Evolutionary conservation across 2,329 filamentous ascomycete species (phyloP).

Genomic region (Penicillium digitatum): DNA sequence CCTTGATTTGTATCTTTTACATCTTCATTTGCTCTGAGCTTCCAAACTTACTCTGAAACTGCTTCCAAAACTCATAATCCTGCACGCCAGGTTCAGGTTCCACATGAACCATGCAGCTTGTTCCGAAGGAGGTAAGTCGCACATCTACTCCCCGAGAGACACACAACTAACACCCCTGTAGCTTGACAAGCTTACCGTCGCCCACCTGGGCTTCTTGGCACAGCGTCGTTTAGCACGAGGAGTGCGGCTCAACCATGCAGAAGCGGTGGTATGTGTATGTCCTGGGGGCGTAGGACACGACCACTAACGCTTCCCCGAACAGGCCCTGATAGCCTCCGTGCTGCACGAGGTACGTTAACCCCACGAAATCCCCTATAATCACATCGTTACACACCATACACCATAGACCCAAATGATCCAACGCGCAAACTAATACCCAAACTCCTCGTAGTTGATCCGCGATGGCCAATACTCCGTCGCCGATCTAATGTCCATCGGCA

Average conservation of each 20-base stretch:
- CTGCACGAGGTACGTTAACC: constrained; percentile 67
- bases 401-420: neutral
- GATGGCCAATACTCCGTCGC: constrained; percentile 91
- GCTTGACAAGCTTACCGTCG: constrained; percentile 95
- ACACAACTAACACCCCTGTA: constrained; percentile 38
- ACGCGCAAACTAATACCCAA: constrained; percentile 1
- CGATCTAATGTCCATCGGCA: constrained; percentile 87
- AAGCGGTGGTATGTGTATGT: constrained; percentile 63
- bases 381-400: neutral
- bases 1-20: neutral
- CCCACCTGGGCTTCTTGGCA: constrained; percentile 80
- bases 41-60: neutral
- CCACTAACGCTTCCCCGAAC: constrained; percentile 4
- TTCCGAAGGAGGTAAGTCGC: constrained; percentile 45
- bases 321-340: constrained; percentile 68
- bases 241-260: constrained; percentile 82
- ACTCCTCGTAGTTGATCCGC: constrained; percentile 66
- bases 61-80: neutral
- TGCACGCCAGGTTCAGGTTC: constrained; percentile 19
- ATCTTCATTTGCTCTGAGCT: neutral
- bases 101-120: constrained; percentile 41
- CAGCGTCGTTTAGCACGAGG: constrained; percentile 84
- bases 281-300: neutral
- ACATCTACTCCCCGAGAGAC: neutral
- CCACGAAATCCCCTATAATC: neutral